These are phyloP conservation scores for Solanum clarkiae DNA, from an alignment of 257 asterid species.

Conservation along the genomic window DNA sequence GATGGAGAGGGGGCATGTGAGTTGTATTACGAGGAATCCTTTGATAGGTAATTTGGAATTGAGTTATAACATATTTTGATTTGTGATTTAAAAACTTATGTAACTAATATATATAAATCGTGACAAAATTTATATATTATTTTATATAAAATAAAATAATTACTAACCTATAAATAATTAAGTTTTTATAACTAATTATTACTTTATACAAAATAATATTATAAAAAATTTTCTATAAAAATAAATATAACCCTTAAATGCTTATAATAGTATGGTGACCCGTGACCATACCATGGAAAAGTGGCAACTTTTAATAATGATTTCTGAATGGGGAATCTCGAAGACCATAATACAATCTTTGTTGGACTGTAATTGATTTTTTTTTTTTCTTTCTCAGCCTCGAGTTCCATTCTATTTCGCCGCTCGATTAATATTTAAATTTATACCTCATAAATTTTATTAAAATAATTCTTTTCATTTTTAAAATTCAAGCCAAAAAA, in stretches of 20 bases:
- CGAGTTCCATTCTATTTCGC: too few relatives aligned
- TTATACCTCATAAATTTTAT: too few relatives aligned
- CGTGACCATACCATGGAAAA: background rate
- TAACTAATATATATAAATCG: background rate
- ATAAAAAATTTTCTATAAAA: too few relatives aligned
- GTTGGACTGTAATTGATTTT: background rate
- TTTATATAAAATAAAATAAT: rapidly evolving
- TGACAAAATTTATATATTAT: rapidly evolving
- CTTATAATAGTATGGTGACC: background rate
- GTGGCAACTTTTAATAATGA: background rate
- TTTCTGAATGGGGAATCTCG: background rate
- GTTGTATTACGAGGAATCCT: too few relatives aligned
- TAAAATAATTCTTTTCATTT: too few relatives aligned
- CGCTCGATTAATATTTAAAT: background rate
- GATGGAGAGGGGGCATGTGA: background rate
- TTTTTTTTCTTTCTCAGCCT: too few relatives aligned
- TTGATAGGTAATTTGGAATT: background rate
- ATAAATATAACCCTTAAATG: background rate
- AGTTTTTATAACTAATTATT: too few relatives aligned
- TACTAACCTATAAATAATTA: background rate
- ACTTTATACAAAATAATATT: too few relatives aligned
- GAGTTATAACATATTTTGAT: background rate
- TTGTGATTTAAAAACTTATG: too few relatives aligned
- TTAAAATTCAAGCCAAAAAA: too few relatives aligned
- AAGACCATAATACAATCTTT: background rate